These are phyloP conservation scores for Cladosporium sp. DNA, from an alignment of 2,329 filamentous ascomycete genomes.

Conservation along the genomic window DNA sequence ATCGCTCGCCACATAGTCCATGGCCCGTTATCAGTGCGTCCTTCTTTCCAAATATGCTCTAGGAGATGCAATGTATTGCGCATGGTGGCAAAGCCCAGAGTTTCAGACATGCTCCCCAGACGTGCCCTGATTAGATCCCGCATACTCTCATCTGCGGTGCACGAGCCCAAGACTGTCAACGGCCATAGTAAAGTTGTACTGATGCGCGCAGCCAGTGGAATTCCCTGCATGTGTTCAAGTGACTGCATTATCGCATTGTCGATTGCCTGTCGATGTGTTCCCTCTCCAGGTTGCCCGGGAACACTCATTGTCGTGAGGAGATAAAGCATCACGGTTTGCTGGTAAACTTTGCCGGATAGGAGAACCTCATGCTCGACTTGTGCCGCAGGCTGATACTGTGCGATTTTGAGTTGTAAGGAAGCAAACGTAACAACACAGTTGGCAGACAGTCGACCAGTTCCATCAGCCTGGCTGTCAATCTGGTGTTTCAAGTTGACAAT, in stretches of 20 bases:
- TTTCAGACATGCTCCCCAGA: neutral
- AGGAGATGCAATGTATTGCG: neutral
- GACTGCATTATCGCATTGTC: neutral
- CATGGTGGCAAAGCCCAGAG: neutral
- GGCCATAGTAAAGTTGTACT: neutral
- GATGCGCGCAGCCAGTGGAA: neutral
- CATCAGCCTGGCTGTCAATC: neutral
- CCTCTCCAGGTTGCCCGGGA: neutral
- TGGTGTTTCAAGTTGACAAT: neutral
- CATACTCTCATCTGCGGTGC: neutral
- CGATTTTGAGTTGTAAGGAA: neutral
- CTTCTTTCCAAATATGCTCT: neutral
- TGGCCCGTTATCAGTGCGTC: neutral
- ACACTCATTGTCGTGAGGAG: neutral
- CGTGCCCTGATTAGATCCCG: neutral
- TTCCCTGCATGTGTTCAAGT: neutral
- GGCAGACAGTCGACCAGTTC: neutral
- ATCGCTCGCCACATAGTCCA: neutral
- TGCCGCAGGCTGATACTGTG: neutral
- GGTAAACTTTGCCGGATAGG: neutral
- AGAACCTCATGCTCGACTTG: neutral
- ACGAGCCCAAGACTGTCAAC: neutral
- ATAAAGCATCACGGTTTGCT: neutral
- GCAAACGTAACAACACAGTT: neutral
- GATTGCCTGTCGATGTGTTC: neutral